Base-by-base conservation (phyloP, 2,329 filamentous ascomycete genomes). In the Colletotrichum sp. region DNA sequence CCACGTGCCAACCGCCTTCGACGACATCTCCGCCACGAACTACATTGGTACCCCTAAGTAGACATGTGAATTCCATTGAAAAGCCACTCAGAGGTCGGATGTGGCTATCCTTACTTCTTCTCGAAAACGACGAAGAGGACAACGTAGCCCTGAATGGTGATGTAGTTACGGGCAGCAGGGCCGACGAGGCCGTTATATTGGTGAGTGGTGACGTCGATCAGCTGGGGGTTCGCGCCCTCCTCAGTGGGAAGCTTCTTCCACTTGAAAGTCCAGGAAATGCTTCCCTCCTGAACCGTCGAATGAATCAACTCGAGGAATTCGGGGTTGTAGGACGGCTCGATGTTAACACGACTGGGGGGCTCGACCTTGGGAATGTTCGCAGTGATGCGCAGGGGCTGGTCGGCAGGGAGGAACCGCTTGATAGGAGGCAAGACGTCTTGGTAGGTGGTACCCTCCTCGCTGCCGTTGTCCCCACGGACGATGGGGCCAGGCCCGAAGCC, bases 41-140 rank as follows among this genome's bases (percentile, higher is more conserved):
- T 36, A 52, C 36, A 16, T 52, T 25, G 64, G 3, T 32, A 7
- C 27, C 64, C 44, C 64, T 67, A 67, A 67, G 64, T 32, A 55
- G 39, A 67, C 64, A 13, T 67, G 64, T 67, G 27, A 67, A 67
- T 52, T 32, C 64, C 39, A 55, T 32, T 67, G 44, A 55, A 67
- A 67, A 32, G 27, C 25, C 64, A 67, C 64, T 67, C n/a, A 67
- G 29, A 67, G 64, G 36, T 55, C 39, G 64, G 19, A 32, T 49
- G 9, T 13, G 64, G 27, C 64, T 52, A 52, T 67, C 64, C 64
- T 67, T 67, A 67, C 64, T 67, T 67, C 64, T 67, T 66, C 1
- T 66, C 63, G 64, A 67, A 67, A 25, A 67, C 36, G 64, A 67
- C 44, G 39, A 67, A 67, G 49, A 5, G 52, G 19, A 69, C 67